Evolutionary conservation across 2,329 filamentous ascomycete genomes (phyloP), one percentile per base, ranked within the genome.

Genomic region (Paecilomyces niveus): DNA sequence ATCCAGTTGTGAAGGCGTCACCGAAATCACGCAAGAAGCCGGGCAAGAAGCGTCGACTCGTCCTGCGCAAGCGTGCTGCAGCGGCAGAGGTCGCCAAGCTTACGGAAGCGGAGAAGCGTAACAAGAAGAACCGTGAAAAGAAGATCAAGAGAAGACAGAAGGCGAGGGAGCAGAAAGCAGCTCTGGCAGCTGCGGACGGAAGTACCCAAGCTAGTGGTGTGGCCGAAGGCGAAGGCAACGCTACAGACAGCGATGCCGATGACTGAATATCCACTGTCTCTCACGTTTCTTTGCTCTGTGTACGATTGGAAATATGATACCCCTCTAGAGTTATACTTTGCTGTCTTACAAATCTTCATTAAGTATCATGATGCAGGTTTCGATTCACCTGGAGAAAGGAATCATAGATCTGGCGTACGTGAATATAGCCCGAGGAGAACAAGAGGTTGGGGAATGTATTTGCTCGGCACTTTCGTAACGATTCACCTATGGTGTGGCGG

Each of bases 31-130:
- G 66, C 45, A 76, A 72, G 58, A 77, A 77, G 63, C 74, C 75
- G 0, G 75, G 75, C 9, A 77, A 77, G 59, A 77, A 77, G 64
- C 68, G 74, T 2, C 74, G 75, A 9, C 66, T 77, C 11, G 67
- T 74, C 24, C 58, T 77, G 33, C 74, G 75, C 50, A 76, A 74
- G 61, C 66, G 67, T 5, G 59, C 63, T 3, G 64, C 63, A 1
- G 66, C 66, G 6, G 70, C 70, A 7, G 62, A 70, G 53, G 62
- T 61, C 52, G 70, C 71, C 2, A 73, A 73, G 55, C 64, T 70
- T 58, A 65, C 59, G 0, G 73, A 74, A 10, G 72, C 72, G 1
- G 73, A 75, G 63, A 75, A 75, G 61, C 68, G 72, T 10, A 73
- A 69, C 53, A 69, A 72, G 45, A 75, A 73, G 60, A 75, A 75